These are phyloP conservation scores for Papiliotrema fonsecae DNA, from an alignment of 1,284 basidiomycete genomes.

Conservation along the genomic window DNA sequence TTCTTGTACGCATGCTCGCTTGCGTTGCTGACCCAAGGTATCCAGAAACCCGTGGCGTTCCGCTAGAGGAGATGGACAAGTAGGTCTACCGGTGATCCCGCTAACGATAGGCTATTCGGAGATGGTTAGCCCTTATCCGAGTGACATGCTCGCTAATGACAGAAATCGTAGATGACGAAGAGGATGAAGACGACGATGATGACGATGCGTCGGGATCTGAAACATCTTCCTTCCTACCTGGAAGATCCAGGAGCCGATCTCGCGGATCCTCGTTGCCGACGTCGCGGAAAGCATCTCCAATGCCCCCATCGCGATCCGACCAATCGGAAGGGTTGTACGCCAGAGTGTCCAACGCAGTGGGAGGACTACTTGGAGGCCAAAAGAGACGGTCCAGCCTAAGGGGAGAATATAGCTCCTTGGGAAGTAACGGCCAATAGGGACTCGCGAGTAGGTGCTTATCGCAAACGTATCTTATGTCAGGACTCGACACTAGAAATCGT, in stretches of 20 bases:
- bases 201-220: constrained; percentile 50
- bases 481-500: constrained; percentile 16
- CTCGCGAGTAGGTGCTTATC: constrained; percentile 54
- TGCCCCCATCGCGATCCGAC: constrained; percentile 30
- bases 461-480: constrained; percentile 8
- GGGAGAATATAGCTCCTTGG: constrained; percentile 56
- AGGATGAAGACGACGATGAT: constrained; percentile 23
- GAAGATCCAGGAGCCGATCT: constrained; percentile 25
- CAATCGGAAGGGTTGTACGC: constrained; percentile 36
- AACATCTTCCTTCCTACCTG: constrained; percentile 55
- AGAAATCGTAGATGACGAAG: constrained; percentile 29
- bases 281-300: constrained; percentile 30
- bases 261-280: constrained; percentile 31
- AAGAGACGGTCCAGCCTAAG: constrained; percentile 44
- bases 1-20: too few species aligned
- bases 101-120: constrained; percentile 29
- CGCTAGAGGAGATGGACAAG: constrained; percentile 54
- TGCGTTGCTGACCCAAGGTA: too few species aligned
- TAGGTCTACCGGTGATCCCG: constrained; percentile 15
- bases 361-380: constrained; percentile 53
- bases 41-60: constrained; percentile 54
- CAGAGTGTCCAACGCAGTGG: constrained; percentile 51
- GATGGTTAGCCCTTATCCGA: constrained; percentile 24
- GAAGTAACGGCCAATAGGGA: constrained; percentile 59
- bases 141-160: too few species aligned